Conservation (phyloP, 352 stramenopile genomes). For the Plasmopara halstedii region DNA sequence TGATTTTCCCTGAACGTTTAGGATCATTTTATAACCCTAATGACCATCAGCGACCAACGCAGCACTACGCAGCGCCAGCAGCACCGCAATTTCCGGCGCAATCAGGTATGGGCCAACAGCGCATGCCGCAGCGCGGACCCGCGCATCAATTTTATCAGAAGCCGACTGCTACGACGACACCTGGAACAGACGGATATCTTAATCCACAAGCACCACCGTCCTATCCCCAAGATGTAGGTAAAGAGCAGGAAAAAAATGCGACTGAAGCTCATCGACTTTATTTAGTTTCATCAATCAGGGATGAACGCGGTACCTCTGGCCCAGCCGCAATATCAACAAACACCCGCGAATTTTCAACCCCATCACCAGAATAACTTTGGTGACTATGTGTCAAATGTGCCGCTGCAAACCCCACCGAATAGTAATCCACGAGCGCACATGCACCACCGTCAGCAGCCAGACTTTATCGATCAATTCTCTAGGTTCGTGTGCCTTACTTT, state of each 20-base stretch:
- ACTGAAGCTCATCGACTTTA: not conserved
- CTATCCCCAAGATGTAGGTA: constrained; percentile 31
- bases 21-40: constrained; percentile 55
- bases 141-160: constrained; percentile 51
- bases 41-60: constrained; percentile 33
- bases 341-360: constrained; percentile 23
- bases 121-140: constrained; percentile 31
- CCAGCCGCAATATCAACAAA: constrained; percentile 30
- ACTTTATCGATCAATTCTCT: constrained; percentile 77
- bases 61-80: constrained; percentile 15
- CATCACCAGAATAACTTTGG: constrained; percentile 30
- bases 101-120: constrained; percentile 27
- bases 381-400: constrained; percentile 10
- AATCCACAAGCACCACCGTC: constrained; percentile 15
- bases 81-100: constrained; percentile 30
- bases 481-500: constrained; percentile 16
- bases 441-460: constrained; percentile 23
- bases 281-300: constrained; percentile 30
- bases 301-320: constrained; percentile 17
- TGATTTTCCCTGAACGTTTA: constrained; percentile 7
- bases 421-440: constrained; percentile 20
- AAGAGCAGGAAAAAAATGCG: not conserved
- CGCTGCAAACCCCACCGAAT: constrained; percentile 17
- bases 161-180: constrained; percentile 1
- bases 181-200: constrained; percentile 23